Evolutionary conservation across 2,329 filamentous ascomycete genomes (phyloP).

Genomic region (Neobulgaria alba): DNA sequence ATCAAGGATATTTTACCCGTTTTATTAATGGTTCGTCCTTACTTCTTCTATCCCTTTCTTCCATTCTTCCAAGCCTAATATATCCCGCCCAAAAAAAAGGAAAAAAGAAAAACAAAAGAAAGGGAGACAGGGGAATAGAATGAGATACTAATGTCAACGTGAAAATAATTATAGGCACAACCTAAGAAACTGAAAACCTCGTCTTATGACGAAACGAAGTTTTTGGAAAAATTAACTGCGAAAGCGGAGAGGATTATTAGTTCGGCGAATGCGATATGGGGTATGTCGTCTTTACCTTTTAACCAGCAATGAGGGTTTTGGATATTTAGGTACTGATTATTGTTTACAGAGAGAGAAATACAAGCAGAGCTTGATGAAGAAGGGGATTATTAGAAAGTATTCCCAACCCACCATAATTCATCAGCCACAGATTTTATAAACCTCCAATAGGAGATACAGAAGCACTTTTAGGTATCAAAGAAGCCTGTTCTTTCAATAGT

Average conservation of each 20-base stretch:
- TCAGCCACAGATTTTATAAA: too few relatives aligned
- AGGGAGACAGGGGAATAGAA: too few relatives aligned
- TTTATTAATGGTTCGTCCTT: constrained; percentile 61
- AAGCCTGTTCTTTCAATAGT: too few relatives aligned
- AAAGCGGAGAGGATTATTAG: constrained; percentile 62
- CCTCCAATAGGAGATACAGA: too few relatives aligned
- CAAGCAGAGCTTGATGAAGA: constrained; percentile 17
- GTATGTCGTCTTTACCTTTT: constrained; percentile 8
- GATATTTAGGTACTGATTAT: background rate
- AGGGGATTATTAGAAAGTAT: constrained; percentile 7
- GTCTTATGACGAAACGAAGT: constrained; percentile 48
- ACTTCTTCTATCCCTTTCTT: too few relatives aligned
- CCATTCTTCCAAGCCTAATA: constrained; percentile 2
- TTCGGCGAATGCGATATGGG: constrained; percentile 63
- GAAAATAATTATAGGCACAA: too few relatives aligned
- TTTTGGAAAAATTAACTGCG: constrained; percentile 52
- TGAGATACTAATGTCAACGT: too few relatives aligned
- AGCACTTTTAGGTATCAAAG: too few relatives aligned
- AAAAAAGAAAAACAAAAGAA: too few relatives aligned
- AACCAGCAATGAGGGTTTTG: background rate
- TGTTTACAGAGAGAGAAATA: constrained; percentile 16
- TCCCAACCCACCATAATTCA: too few relatives aligned
- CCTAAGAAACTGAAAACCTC: constrained; percentile 54
- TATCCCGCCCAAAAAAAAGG: too few relatives aligned
- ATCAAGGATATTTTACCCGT: constrained; percentile 60